Percentiles rank a stretch among this genome's conserved stretches.
Conservation (phyloP, 2,329 filamentous ascomycete species). For the Neopestalotiopsis sp. region DNA sequence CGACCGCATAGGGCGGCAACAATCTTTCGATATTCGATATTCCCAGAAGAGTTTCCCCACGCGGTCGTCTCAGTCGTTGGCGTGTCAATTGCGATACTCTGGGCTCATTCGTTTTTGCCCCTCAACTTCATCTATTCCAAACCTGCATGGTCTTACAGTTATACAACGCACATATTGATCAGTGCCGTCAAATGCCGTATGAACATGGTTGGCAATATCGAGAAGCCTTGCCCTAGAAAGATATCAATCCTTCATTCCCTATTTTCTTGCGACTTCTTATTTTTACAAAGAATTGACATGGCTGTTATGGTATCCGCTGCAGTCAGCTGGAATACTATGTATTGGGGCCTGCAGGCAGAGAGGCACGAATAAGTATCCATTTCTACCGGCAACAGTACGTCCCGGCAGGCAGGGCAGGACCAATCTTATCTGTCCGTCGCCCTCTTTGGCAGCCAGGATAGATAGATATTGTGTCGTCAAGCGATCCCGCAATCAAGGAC, state of each 20-base stretch:
- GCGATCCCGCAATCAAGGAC: too few relatives aligned
- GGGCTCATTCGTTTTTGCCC: background rate
- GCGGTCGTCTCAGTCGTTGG: background rate
- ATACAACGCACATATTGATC: background rate
- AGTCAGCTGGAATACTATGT: background rate
- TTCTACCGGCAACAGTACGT: background rate
- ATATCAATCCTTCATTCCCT: background rate
- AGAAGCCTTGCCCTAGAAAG: background rate
- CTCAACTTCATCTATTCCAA: constrained; percentile 10
- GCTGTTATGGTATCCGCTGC: background rate
- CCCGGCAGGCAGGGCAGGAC: too few relatives aligned
- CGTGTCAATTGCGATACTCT: background rate
- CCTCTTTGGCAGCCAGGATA: too few relatives aligned
- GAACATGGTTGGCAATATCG: background rate
- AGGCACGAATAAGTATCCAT: background rate
- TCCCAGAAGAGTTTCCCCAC: background rate
- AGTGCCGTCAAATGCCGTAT: background rate
- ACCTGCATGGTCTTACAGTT: constrained; percentile 4
- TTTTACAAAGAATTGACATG: background rate
- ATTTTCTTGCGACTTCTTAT: background rate
- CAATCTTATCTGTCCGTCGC: too few relatives aligned
- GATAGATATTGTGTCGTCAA: too few relatives aligned
- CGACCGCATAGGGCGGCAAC: background rate
- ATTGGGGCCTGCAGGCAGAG: background rate
- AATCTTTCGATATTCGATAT: constrained; percentile 10